Evolutionary conservation across 306 rosid genomes (phyloP).

Genomic region (Fragaria vesca): DNA sequence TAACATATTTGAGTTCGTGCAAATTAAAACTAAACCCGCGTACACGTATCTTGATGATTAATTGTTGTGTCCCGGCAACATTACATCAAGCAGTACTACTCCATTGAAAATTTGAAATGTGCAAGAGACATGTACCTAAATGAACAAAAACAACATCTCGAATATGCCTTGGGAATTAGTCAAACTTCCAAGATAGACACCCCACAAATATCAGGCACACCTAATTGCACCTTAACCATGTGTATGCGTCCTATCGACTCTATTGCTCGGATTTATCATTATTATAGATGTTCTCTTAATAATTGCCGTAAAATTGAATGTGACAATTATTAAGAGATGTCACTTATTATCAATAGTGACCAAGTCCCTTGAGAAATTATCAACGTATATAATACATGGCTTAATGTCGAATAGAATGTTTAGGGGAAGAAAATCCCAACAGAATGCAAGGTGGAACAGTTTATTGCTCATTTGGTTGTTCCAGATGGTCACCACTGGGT

Average conservation of each 20-base stretch:
- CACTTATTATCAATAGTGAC: background rate
- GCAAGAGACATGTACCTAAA: background rate
- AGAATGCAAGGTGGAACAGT: background rate
- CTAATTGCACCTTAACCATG: background rate
- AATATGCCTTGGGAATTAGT: background rate
- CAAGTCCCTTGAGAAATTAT: background rate
- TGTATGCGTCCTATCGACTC: background rate
- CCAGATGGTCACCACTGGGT: background rate
- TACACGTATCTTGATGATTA: too few relatives aligned
- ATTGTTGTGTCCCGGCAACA: background rate
- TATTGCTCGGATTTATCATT: background rate
- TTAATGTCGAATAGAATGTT: background rate
- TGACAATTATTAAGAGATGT: background rate
- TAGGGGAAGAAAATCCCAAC: constrained; percentile 3
- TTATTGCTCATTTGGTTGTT: background rate
- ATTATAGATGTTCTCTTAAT: background rate
- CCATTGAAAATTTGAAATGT: background rate
- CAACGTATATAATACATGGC: background rate
- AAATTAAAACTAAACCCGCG: too few relatives aligned
- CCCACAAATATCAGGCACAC: background rate
- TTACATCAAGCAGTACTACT: background rate
- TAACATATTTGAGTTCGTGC: too few relatives aligned
- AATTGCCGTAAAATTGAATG: constrained; percentile 9
- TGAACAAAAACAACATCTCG: background rate
- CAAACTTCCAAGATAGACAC: background rate